These are phyloP conservation scores for Danielia oregonensis DNA, from an alignment of 805 yeast species.

Conservation along the genomic window DNA sequence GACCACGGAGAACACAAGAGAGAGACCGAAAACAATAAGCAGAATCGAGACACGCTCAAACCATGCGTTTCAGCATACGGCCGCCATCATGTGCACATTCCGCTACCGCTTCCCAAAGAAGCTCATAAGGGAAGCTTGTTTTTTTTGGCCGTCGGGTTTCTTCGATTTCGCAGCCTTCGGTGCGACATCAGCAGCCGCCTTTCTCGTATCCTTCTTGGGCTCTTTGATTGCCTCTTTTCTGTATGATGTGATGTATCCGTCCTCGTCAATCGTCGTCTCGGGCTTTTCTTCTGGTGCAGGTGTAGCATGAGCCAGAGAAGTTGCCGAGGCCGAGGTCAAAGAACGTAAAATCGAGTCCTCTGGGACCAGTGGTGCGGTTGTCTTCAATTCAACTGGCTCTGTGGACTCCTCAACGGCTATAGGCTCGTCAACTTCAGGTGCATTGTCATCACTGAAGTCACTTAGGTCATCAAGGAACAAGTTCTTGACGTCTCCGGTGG, in stretches of 20 bases:
- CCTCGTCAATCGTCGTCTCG: constrained; percentile 37
- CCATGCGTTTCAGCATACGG: no score
- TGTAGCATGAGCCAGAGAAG: neutral
- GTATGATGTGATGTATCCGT: constrained; percentile 46
- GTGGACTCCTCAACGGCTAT: constrained; percentile 7
- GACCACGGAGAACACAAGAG: no score
- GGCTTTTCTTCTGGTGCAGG: neutral
- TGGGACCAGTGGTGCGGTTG: constrained; percentile 1
- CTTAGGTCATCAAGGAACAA: constrained; percentile 16
- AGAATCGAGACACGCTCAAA: no score
- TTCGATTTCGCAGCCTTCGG: neutral
- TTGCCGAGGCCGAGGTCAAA: neutral
- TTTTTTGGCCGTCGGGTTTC: constrained; percentile 23
- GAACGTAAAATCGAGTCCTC: constrained; percentile 6
- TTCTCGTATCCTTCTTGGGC: constrained; percentile 2
- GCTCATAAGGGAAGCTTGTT: constrained; percentile 45
- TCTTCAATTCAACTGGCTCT: neutral
- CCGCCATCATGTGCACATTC: no score
- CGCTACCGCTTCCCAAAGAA: constrained; percentile 44
- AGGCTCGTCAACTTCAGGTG: constrained; percentile 10
- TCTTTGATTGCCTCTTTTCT: constrained; percentile 19
- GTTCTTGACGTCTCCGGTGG: constrained; percentile 8
- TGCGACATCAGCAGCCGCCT: neutral
- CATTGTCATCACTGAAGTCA: constrained; percentile 9
- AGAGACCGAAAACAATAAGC: no score